These are phyloP conservation scores for Schwanniomyces occidentalis DNA, from an alignment of 805 yeast species.

Conservation along the genomic window DNA sequence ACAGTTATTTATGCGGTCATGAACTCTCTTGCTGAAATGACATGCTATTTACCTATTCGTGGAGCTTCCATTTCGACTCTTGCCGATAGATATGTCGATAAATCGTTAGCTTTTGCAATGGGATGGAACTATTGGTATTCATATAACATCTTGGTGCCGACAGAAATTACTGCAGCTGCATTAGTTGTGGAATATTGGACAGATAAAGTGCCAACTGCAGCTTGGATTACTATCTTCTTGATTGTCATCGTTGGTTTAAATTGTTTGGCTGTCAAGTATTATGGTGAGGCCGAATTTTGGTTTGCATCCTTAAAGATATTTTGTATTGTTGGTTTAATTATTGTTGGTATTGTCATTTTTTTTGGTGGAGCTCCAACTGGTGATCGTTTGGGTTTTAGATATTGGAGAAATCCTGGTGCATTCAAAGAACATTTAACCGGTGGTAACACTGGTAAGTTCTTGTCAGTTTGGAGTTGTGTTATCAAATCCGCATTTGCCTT, in stretches of 20 bases:
- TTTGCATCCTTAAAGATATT: constrained; percentile 18
- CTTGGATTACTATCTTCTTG: constrained; percentile 45
- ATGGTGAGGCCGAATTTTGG: constrained; percentile 25
- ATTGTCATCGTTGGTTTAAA: constrained; percentile 20
- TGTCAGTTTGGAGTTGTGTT: constrained; percentile 61
- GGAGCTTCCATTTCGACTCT: constrained; percentile 16
- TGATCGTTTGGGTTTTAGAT: constrained; percentile 21
- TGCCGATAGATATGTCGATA: constrained; percentile 8
- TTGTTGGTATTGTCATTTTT: constrained; percentile 20
- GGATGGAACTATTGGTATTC: constrained; percentile 22
- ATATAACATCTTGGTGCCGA: constrained; percentile 19
- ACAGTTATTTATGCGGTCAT: constrained; percentile 16
- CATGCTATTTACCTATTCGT: constrained; percentile 17
- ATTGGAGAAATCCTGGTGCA: constrained; percentile 25
- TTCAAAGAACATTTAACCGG: constrained; percentile 14
- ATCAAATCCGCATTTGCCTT: constrained; percentile 63
- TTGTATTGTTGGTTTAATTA: constrained; percentile 18
- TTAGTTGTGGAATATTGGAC: constrained; percentile 24
- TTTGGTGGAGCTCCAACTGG: constrained; percentile 21
- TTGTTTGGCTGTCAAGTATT: constrained; percentile 16
- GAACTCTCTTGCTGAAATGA: constrained; percentile 19
- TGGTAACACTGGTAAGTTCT: constrained; percentile 60
- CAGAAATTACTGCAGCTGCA: constrained; percentile 23
- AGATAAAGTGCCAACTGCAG: constrained; percentile 41
- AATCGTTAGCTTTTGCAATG: constrained; percentile 17